These are phyloP conservation scores for Colletotrichum orchidophilum DNA, from an alignment of 2,329 filamentous ascomycete genomes.

Conservation along the genomic window DNA sequence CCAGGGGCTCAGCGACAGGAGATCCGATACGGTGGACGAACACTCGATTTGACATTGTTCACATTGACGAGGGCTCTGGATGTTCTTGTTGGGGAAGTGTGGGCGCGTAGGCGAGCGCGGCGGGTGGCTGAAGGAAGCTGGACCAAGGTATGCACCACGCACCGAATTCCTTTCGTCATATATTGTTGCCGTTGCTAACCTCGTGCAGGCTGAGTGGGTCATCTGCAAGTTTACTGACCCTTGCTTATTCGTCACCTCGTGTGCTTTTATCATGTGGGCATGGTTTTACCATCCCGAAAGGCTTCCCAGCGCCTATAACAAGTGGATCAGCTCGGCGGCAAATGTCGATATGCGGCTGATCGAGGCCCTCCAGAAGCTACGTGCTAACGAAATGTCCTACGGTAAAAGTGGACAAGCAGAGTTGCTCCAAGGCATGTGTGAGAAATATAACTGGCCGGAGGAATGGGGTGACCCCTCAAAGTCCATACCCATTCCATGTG, in stretches of 20 bases:
- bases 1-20: slow-evolving; percentile 40
- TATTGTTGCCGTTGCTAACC: slow-evolving; percentile 6
- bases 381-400: slow-evolving; percentile 72
- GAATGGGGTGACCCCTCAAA: slow-evolving; percentile 77
- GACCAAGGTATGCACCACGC: slow-evolving; percentile 51
- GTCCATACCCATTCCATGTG: slow-evolving; percentile 80
- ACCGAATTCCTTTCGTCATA: background rate
- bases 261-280: slow-evolving; percentile 85
- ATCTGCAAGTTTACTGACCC: slow-evolving; percentile 67
- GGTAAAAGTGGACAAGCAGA: slow-evolving; percentile 75
- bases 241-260: slow-evolving; percentile 75
- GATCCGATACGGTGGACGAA: slow-evolving; percentile 68
- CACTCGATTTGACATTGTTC: slow-evolving; percentile 86
- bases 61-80: slow-evolving; percentile 77
- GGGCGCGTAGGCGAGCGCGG: slow-evolving; percentile 61
- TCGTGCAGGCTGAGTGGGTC: slow-evolving; percentile 49
- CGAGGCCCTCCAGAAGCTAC: slow-evolving; percentile 74
- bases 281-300: slow-evolving; percentile 82
- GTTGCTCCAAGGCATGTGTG: slow-evolving; percentile 77
- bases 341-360: slow-evolving; percentile 79
- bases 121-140: slow-evolving; percentile 56
- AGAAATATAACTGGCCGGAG: slow-evolving; percentile 74
- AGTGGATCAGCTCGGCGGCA: slow-evolving; percentile 83
- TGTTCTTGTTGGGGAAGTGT: slow-evolving; percentile 72
- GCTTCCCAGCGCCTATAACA: slow-evolving; percentile 78